These are phyloP conservation scores for Lentinus brumalis DNA, from an alignment of 768 basidiomycete species.

Conservation along the genomic window DNA sequence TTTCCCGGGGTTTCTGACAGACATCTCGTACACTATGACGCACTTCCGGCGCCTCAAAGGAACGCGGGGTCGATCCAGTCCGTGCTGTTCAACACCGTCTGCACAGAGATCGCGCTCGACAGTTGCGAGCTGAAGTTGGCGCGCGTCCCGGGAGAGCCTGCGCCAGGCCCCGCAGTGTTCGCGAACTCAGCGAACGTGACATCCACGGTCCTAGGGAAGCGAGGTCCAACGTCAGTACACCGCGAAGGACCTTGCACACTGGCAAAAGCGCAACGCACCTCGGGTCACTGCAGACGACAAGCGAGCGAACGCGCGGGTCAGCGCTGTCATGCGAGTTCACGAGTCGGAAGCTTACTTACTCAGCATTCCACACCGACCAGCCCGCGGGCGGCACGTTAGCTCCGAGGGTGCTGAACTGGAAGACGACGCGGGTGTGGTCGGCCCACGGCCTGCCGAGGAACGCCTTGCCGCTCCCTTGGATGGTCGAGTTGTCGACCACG, in stretches of 20 bases:
- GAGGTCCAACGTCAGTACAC: not conserved
- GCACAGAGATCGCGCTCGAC: slow-evolving; percentile 19
- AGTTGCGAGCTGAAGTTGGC: slow-evolving; percentile 31
- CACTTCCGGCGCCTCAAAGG: slow-evolving; percentile 4
- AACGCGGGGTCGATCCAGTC: slow-evolving; percentile 23
- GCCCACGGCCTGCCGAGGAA: slow-evolving; percentile 29
- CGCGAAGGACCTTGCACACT: not conserved
- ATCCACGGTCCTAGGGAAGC: slow-evolving; percentile 27
- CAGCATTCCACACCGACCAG: slow-evolving; percentile 29
- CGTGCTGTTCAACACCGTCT: slow-evolving; percentile 22
- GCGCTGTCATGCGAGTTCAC: not conserved
- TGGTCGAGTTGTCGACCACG: slow-evolving; percentile 24
- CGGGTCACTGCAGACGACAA: too few relatives aligned
- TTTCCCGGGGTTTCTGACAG: not conserved
- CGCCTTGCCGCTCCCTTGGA: slow-evolving; percentile 27
- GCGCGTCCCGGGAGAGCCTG: slow-evolving; percentile 22
- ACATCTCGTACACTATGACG: not conserved
- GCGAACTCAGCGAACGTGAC: slow-evolving; percentile 33
- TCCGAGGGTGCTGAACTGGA: slow-evolving; percentile 26
- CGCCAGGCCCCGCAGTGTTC: slow-evolving; percentile 29
- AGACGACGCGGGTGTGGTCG: slow-evolving; percentile 30
- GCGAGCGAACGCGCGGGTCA: too few relatives aligned
- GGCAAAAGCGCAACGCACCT: too few relatives aligned
- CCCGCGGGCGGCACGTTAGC: slow-evolving; percentile 24
- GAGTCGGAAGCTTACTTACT: slow-evolving; percentile 1